Base-by-base conservation (phyloP, 805 yeast genomes). In the Suhomyces sp. region DNA sequence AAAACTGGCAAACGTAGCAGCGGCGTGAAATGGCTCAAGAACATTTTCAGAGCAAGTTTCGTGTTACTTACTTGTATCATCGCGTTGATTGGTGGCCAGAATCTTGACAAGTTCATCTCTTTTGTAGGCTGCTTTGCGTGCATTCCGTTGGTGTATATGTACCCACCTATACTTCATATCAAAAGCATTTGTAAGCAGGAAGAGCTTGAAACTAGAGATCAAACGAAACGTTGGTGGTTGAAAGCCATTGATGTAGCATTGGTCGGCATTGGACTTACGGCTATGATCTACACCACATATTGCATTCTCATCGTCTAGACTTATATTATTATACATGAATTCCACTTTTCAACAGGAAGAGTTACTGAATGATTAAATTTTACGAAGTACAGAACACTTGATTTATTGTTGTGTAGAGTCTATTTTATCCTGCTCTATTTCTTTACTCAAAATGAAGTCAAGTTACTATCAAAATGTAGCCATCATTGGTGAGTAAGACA, bases 91-190 rank as follows among this genome's bases (percentile, higher is more conserved):
- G 93, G 93, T 0, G 86, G 91, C 1, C 74, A 79, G 52, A 81
- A 86, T 59, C 69, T 88, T 55, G 94, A 88, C 63, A 77, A 73
- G 56, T 86, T 88, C 68, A 93, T 88, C 9, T 84, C 92, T 2
- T 83, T 88, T 62, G 87, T 88, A 48, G 96, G 96, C 3, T 86
- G 91, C 48, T 85, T 88, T 70, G 92, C 93, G 1, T 88, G 96
- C 61, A 86, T 88, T 50, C 96, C 96, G 1, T 77, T 88, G 71
- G 94, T 88, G 4, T 88, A 88, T 70, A 84, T 88, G 83, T 87
- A 87, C 61, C 94, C 96, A 7, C 94, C 96, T 15, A 75, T 88
- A 76, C 70, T 88, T 49, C 94, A 88, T 61, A 73, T 82, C 50
- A 78, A 73, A 61, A 72, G 83, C 50, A 80, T 83, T 54, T 74